Evolutionary conservation across 2,329 filamentous ascomycete species (phyloP).

Genomic region (Neurospora sp.): DNA sequence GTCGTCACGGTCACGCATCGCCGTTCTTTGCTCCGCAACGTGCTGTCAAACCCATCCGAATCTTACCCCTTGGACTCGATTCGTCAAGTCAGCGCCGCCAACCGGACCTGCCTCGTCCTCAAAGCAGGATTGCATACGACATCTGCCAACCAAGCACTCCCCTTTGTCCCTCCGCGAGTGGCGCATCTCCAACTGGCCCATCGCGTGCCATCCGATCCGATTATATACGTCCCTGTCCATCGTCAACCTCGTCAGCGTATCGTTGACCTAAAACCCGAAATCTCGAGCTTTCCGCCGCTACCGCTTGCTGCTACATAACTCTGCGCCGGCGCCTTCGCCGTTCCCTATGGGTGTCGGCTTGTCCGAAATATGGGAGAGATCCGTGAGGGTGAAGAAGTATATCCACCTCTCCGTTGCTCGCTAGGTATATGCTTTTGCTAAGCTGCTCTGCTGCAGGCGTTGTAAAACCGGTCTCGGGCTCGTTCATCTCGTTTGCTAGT

Average conservation of each 20-base stretch:
- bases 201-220: background rate
- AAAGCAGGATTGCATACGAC: background rate
- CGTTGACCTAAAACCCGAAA: background rate
- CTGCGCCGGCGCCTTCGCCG: conserved; percentile 7
- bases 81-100: background rate
- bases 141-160: background rate
- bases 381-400: conserved; percentile 29
- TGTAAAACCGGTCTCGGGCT: conserved; percentile 32
- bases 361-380: conserved; percentile 39
- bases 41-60: background rate
- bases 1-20: background rate
- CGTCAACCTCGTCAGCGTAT: background rate
- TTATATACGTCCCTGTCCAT: background rate
- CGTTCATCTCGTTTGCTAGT: conserved; percentile 17
- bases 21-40: background rate
- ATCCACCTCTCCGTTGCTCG: conserved; percentile 5
- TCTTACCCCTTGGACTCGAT: background rate
- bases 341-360: conserved; percentile 32
- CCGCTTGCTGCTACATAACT: conserved; percentile 1
- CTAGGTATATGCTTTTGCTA: conserved; percentile 13
- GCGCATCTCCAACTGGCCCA: background rate
- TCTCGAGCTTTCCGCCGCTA: conserved; percentile 2
- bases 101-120: background rate
- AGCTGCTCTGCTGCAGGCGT: conserved; percentile 25
- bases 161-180: background rate